phyloP scores from a whole-genome alignment of 2,329 filamentous ascomycete species.

The Cladosporium colombiae region DNA sequence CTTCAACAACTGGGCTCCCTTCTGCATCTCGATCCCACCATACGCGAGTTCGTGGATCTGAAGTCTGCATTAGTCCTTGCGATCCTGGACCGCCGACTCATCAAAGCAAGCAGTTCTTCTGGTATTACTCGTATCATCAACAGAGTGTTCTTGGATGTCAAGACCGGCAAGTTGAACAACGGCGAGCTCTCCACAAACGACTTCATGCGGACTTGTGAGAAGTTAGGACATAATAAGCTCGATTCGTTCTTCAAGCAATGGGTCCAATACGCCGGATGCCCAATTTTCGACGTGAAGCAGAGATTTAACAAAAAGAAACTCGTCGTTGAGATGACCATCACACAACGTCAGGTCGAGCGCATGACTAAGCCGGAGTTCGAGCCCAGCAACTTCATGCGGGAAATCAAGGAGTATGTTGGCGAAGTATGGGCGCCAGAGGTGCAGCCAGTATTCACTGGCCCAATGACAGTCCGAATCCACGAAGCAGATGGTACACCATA shows the following conservation, averaged over 20 bases:
- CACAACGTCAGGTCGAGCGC: slow-evolving; percentile 68
- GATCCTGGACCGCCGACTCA: slow-evolving; percentile 86
- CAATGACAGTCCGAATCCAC: slow-evolving; percentile 97
- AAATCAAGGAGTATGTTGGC: slow-evolving; percentile 78
- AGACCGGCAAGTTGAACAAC: slow-evolving; percentile 73
- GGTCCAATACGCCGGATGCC: slow-evolving; percentile 85
- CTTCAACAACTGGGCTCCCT: slow-evolving; percentile 76
- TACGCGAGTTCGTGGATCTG: slow-evolving; percentile 84
- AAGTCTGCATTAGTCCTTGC: slow-evolving; percentile 91
- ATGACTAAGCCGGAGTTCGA: slow-evolving; percentile 61
- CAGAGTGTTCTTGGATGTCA: slow-evolving; percentile 81
- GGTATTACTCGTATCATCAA: slow-evolving; percentile 85
- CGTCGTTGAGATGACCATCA: slow-evolving; percentile 87
- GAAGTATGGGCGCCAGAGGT: slow-evolving; percentile 63
- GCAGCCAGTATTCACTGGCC: slow-evolving; percentile 78
- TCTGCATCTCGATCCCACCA: slow-evolving; percentile 78
- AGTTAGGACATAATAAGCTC: slow-evolving; percentile 80
- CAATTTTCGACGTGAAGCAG: slow-evolving; percentile 81
- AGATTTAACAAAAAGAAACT: slow-evolving; percentile 97
- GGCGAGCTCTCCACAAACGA: slow-evolving; percentile 70
- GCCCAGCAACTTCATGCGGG: slow-evolving; percentile 76
- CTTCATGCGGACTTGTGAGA: slow-evolving; percentile 84
- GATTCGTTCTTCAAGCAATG: slow-evolving; percentile 94
- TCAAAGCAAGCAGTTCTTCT: slow-evolving; percentile 81
- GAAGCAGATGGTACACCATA: slow-evolving; percentile 98